phyloP scores from a whole-genome alignment of 2,329 filamentous ascomycete species.

The Aspergillus persii region DNA sequence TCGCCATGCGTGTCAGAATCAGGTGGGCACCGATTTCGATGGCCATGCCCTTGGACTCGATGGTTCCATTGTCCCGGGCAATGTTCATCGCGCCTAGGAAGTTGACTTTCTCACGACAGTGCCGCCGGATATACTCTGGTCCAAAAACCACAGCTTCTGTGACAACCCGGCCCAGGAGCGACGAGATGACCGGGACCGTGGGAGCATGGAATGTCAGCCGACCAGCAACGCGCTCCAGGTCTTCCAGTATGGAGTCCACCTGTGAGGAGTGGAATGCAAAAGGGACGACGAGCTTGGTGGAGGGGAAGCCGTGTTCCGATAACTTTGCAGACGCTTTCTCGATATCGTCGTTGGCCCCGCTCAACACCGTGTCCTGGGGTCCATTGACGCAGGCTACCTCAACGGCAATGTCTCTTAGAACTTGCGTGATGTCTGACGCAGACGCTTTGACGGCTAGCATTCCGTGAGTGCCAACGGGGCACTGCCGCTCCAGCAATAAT shows the following conservation, averaged over 20 bases:
- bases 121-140: conserved; percentile 37
- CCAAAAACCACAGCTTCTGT: conserved; percentile 22
- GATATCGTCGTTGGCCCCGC: conserved; percentile 6
- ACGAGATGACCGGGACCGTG: conserved; percentile 44
- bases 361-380: conserved; percentile 3
- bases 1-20: conserved; percentile 45
- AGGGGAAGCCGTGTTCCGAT: too few relatives aligned
- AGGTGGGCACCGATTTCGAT: conserved; percentile 44
- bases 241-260: conserved; percentile 45
- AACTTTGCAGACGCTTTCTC: too few relatives aligned
- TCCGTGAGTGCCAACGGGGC: conserved; percentile 38
- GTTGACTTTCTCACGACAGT: conserved; percentile 46
- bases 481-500: conserved; percentile 38
- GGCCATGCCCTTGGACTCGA: too few relatives aligned
- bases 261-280: conserved; percentile 49
- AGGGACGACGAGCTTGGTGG: conserved; percentile 5
- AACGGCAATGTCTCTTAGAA: neutral
- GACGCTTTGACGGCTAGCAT: conserved; percentile 45
- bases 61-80: neutral
- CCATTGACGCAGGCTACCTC: conserved; percentile 40
- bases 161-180: conserved; percentile 43
- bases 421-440: conserved; percentile 23
- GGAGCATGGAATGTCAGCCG: conserved; percentile 39
- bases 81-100: conserved; percentile 42
- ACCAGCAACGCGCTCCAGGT: conserved; percentile 36